Percentiles rank a stretch among this genome's conserved stretches.
Conservation (phyloP, 306 rosid species). For the Vigna nakashimae region DNA sequence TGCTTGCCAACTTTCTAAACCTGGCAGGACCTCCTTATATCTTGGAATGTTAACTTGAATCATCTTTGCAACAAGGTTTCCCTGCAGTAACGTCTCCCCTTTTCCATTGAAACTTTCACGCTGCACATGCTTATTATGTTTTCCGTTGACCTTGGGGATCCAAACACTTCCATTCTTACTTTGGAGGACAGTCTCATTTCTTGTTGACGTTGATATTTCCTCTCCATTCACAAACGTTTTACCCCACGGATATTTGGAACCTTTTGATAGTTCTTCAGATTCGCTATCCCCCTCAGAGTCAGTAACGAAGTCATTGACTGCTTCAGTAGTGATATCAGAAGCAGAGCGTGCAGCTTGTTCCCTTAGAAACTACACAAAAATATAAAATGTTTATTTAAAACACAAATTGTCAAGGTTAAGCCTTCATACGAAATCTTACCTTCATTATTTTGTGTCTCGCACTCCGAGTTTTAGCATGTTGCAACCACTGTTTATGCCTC, state of each 20-base stretch:
- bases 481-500: conserved; percentile 98
- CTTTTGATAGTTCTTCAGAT: conserved; percentile 62
- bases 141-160: conserved; percentile 90
- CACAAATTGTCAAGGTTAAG: conserved; percentile 6
- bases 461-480: conserved; percentile 97
- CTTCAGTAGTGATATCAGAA: conserved; percentile 88
- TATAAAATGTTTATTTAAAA: conserved; percentile 44
- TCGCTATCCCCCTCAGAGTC: conserved; percentile 84
- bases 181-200: conserved; percentile 48
- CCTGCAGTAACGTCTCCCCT: conserved; percentile 69
- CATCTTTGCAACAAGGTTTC: conserved; percentile 66
- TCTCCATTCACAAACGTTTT: conserved; percentile 57
- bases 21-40: conserved; percentile 87
- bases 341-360: conserved; percentile 97
- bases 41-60: conserved; percentile 73
- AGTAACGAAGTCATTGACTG: conserved; percentile 69
- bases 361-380: conserved; percentile 76
- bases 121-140: conserved; percentile 73
- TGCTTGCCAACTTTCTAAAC: conserved; percentile 90
- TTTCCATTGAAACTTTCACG: conserved; percentile 63
- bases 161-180: conserved; percentile 64
- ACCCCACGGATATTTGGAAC: conserved; percentile 62
- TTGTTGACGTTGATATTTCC: conserved; percentile 61
- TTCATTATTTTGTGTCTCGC: conserved; percentile 99
- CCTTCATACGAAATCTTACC: conserved; percentile 56